phyloP scores from a whole-genome alignment of 1,284 basidiomycete genomes.

The Ceratobasidium papillatum region DNA sequence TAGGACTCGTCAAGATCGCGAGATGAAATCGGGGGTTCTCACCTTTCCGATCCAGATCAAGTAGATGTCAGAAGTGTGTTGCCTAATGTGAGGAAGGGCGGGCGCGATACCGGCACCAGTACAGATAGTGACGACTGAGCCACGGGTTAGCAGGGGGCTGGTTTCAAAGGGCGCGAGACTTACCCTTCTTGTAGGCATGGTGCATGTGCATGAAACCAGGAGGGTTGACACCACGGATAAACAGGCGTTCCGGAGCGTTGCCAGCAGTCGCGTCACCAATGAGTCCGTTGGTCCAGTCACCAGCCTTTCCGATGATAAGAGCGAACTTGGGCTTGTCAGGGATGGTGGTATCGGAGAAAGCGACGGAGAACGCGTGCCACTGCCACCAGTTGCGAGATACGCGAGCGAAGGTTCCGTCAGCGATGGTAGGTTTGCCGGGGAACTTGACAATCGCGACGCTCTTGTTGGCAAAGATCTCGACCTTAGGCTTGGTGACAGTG shows the following conservation, averaged over 20 bases:
- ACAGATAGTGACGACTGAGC: conserved; percentile 25
- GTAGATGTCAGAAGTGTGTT: conserved; percentile 20
- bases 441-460: conserved; percentile 26
- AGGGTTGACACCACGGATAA: conserved; percentile 29
- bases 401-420: conserved; percentile 19
- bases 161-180: not conserved
- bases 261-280: conserved; percentile 5
- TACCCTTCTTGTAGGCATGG: conserved; percentile 35
- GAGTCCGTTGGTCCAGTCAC: conserved; percentile 31
- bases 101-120: conserved; percentile 37
- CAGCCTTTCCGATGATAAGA: conserved; percentile 19
- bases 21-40: not conserved
- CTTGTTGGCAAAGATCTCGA: conserved; percentile 24
- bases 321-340: conserved; percentile 18
- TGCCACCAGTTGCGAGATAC: conserved; percentile 28
- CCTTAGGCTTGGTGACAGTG: conserved; percentile 4
- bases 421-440: conserved; percentile 21
- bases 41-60: conserved; percentile 40
- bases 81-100: conserved; percentile 33
- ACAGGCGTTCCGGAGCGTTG: conserved; percentile 13
- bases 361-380: conserved; percentile 37
- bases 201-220: conserved; percentile 40
- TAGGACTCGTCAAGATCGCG: conserved; percentile 12
- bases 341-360: conserved; percentile 8
- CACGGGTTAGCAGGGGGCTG: not conserved